Conservation (phyloP, 306 rosid species). For the Sicyos edulis region DNA sequence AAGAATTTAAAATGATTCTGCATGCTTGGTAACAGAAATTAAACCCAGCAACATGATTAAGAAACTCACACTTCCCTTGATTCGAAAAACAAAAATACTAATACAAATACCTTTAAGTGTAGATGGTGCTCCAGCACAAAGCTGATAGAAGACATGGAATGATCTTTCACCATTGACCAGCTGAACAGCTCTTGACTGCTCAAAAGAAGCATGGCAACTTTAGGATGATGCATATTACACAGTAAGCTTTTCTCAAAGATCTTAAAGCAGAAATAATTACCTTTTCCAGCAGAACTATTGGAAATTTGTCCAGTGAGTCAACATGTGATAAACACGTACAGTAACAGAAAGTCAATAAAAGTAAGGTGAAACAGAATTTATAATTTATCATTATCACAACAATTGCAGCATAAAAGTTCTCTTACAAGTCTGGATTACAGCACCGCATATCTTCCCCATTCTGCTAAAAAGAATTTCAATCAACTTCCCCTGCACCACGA, state of each 20-base stretch:
- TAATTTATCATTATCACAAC: constrained; percentile 22
- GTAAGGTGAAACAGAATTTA: constrained; percentile 18
- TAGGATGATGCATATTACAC: constrained; percentile 29
- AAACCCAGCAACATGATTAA: neutral
- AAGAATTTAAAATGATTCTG: no score
- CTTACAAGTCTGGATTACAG: constrained; percentile 87
- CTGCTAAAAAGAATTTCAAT: constrained; percentile 74
- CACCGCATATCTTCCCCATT: constrained; percentile 70
- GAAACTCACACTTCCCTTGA: neutral
- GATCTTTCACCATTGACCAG: constrained; percentile 69
- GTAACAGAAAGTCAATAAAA: constrained; percentile 41
- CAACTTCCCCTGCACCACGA: constrained; percentile 71
- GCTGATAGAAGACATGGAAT: constrained; percentile 88
- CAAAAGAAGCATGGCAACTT: constrained; percentile 26
- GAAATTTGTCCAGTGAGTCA: constrained; percentile 24
- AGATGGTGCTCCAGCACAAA: constrained; percentile 80
- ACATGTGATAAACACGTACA: constrained; percentile 34
- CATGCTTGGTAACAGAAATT: neutral
- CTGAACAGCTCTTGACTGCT: constrained; percentile 90
- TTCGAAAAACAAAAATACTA: neutral
- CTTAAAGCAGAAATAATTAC: constrained; percentile 39
- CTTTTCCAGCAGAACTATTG: constrained; percentile 79
- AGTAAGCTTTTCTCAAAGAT: constrained; percentile 22
- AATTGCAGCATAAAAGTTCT: neutral
- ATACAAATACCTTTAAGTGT: constrained; percentile 57